These are phyloP conservation scores for Lactifluus hygrophoroides DNA, from an alignment of 768 basidiomycete species.

Conservation along the genomic window DNA sequence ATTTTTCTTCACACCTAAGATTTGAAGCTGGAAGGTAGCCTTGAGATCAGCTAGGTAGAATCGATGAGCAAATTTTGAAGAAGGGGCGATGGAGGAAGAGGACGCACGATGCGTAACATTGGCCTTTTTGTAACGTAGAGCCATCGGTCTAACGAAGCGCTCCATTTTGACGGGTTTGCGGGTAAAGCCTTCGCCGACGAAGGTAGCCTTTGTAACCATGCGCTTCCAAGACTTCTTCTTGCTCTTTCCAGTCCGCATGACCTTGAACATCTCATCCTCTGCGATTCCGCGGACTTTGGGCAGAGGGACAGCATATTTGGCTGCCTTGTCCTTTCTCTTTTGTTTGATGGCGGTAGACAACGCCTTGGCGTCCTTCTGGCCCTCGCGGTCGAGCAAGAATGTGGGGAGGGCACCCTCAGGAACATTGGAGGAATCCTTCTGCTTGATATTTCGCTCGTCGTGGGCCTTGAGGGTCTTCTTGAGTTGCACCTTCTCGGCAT, in stretches of 20 bases:
- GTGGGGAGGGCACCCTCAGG: conserved; percentile 91
- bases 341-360: conserved; percentile 95
- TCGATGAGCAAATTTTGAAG: not conserved
- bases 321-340: conserved; percentile 97
- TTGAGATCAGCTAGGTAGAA: conserved; percentile 78
- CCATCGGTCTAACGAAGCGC: conserved; percentile 95
- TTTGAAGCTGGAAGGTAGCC: conserved; percentile 97
- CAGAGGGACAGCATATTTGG: conserved; percentile 93
- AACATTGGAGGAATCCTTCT: conserved; percentile 71
- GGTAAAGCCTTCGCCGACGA: conserved; percentile 96
- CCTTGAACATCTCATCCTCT: conserved; percentile 99
- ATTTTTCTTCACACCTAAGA: conserved; percentile 98
- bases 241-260: conserved; percentile 93
- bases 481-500: conserved; percentile 96
- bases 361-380: conserved; percentile 97
- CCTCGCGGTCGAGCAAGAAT: conserved; percentile 93
- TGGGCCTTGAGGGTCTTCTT: conserved; percentile 99
- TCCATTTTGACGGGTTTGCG: conserved; percentile 99
- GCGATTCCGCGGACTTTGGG: conserved; percentile 97
- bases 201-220: conserved; percentile 99
- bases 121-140: conserved; percentile 93
- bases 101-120: conserved; percentile 96
- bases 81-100: not conserved
- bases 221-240: conserved; percentile 98
- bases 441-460: conserved; percentile 97